Conservation (phyloP, 345 rosid species). For the Acer negundo region DNA sequence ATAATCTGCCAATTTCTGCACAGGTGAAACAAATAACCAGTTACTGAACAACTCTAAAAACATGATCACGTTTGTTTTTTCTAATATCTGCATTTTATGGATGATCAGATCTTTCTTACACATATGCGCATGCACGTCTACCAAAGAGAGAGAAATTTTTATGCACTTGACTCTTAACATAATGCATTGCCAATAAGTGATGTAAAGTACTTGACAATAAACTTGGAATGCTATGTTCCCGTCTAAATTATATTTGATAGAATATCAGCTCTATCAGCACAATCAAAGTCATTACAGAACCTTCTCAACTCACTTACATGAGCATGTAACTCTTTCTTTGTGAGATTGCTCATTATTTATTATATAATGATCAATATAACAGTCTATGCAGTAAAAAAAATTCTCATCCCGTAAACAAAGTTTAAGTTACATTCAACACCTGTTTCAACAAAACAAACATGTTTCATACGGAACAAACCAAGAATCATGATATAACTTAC, state of each 20-base stretch:
- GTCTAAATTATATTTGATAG: neutral
- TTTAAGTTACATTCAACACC: neutral
- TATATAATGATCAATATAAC: neutral
- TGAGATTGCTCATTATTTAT: neutral
- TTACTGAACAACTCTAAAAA: conserved; percentile 6
- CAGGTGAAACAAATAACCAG: conserved; percentile 8
- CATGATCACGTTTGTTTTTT: neutral
- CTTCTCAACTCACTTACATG: neutral
- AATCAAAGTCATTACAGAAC: neutral
- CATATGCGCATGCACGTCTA: neutral
- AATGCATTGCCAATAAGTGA: neutral
- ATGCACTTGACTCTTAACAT: neutral
- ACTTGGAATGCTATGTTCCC: neutral
- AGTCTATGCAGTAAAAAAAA: neutral
- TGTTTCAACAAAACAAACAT: conserved; percentile 2
- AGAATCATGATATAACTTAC: neutral
- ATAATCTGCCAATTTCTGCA: conserved; percentile 94
- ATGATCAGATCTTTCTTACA: conserved; percentile 9
- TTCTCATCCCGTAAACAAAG: neutral
- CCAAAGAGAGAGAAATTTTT: neutral
- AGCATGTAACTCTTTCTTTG: neutral
- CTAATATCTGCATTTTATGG: conserved; percentile 1
- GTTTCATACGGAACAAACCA: neutral
- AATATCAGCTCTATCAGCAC: neutral
- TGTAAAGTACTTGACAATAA: neutral